Base-by-base conservation (phyloP, 352 stramenopile genomes). In the Phytopythium sindhum region DNA sequence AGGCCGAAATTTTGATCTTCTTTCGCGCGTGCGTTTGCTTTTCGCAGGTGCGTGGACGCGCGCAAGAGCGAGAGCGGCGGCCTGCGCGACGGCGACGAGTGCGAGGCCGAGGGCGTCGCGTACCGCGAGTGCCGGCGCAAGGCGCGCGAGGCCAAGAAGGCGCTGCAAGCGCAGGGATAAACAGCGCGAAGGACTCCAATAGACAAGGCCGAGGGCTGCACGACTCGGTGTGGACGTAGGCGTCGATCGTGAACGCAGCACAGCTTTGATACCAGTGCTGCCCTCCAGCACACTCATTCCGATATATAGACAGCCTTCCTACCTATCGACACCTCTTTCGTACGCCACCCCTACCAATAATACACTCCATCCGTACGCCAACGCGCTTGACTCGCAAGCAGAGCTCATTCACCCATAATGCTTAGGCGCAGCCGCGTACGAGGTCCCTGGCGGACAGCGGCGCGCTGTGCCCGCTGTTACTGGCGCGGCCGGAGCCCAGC, bases 71-170 rank as follows among this genome's bases (percentile, higher is more conserved):
- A 84, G 66, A 84, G 74, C 57, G 81, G 81, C 47, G 81, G 81
- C 0, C 68, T 90, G n/a, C 80, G 81, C 28, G 80, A 90, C 63
- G 81, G 81, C 53, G 81, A 89, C 52, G 81, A 90, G 70, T 90
- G 81, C 61, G 78, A 89, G 57, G 66, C 76, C 35, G 81, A 90
- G 64, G 72, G 80, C 57, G 72, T 82, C 54, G 76, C 73, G 29
- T 90, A 90, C 63, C 81, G 78, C 62, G 77, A 85, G 65, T 90
- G 81, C 65, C 70, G 81, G 50, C 68, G 67, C 57, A 83, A 80
- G 54, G 63, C 65, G 21, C 80, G 84, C 51, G 62, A 81, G 60
- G 64, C 77, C 24, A 72, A 69, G 53, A 65, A 61, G 41, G 70
- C 26, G 62, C 48, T 59, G 28, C 28, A 58, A 21, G 7, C 12